Evolutionary conservation across 2,329 filamentous ascomycete species (phyloP).

Genomic region (Ophiostoma novo-ulmi): DNA sequence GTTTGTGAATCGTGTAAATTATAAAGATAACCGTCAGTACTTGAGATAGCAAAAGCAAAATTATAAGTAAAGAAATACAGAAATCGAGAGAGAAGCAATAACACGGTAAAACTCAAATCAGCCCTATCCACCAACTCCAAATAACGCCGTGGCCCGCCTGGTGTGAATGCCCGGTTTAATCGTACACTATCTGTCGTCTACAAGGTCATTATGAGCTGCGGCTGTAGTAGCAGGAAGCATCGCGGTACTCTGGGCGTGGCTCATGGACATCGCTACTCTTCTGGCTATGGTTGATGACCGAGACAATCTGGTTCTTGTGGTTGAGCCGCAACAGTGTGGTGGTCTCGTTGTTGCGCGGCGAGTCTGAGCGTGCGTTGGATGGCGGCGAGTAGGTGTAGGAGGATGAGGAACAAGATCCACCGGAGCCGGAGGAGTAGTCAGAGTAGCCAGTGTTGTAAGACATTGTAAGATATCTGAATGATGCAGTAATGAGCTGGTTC

Average conservation of each 20-base stretch:
- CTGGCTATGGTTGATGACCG: slow-evolving; percentile 24
- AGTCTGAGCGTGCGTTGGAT: background rate
- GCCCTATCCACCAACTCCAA: background rate
- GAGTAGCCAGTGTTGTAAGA: background rate
- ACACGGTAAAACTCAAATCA: background rate
- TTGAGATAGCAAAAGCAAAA: background rate
- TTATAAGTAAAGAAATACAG: background rate
- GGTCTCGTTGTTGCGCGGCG: background rate
- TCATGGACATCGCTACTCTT: slow-evolving; percentile 17
- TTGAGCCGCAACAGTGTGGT: slow-evolving; percentile 16
- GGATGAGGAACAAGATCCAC: slow-evolving; percentile 4
- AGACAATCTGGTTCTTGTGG: slow-evolving; percentile 21
- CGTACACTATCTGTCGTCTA: background rate
- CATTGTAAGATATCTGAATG: background rate
- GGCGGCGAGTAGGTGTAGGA: background rate
- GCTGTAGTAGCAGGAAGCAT: slow-evolving; percentile 24
- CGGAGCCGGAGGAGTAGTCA: background rate
- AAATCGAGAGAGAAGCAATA: background rate
- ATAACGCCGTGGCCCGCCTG: background rate
- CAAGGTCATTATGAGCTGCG: background rate
- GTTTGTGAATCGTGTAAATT: background rate
- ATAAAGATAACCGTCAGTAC: background rate
- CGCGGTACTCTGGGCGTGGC: slow-evolving; percentile 21
- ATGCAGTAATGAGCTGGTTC: background rate
- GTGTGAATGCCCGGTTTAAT: background rate